Percentiles rank a stretch among this genome's conserved stretches.
Conservation (phyloP, 2,329 filamentous ascomycete species). For the Ramularia endophylla region DNA sequence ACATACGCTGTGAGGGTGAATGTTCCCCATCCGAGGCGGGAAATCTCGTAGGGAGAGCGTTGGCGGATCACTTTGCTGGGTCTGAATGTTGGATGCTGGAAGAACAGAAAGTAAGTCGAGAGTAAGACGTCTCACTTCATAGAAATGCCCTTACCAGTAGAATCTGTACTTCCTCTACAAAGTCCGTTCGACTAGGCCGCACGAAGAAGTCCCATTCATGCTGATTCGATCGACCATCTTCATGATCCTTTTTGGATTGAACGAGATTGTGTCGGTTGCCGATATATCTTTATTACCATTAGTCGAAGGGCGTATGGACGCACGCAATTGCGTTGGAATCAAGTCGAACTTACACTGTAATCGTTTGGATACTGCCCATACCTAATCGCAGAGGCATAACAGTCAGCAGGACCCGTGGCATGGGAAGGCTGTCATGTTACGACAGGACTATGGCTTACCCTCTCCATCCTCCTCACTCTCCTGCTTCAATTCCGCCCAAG, state of each 20-base stretch:
- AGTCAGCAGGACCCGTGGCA: too few species aligned
- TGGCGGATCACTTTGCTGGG: slow-evolving; percentile 31
- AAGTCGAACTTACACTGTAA: slow-evolving; percentile 30
- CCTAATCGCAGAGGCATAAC: too few species aligned
- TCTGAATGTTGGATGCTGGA: slow-evolving; percentile 39
- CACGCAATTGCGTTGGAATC: too few species aligned
- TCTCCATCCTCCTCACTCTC: slow-evolving; percentile 30
- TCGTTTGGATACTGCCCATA: slow-evolving; percentile 30
- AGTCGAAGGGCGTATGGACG: too few species aligned
- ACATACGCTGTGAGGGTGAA: slow-evolving; percentile 38
- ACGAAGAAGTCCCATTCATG: slow-evolving; percentile 46
- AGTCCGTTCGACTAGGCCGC: slow-evolving; percentile 36
- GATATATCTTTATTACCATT: too few species aligned
- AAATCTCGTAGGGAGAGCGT: slow-evolving; percentile 36
- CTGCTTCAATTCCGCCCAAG: slow-evolving; percentile 31
- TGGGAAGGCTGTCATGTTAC: too few species aligned
- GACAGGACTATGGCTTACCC: too few species aligned
- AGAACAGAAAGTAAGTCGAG: background rate
- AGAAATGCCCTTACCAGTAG: slow-evolving; percentile 5
- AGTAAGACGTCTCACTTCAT: background rate
- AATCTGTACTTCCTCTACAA: slow-evolving; percentile 41
- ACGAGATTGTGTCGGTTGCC: slow-evolving; percentile 38
- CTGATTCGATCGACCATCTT: slow-evolving; percentile 26
- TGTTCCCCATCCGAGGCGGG: slow-evolving; percentile 38
- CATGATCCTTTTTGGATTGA: slow-evolving; percentile 6